Percentiles rank a stretch among this genome's conserved stretches.
These are phyloP conservation scores for Candida schatavii DNA, from an alignment of 805 yeast species.

Conservation along the genomic window DNA sequence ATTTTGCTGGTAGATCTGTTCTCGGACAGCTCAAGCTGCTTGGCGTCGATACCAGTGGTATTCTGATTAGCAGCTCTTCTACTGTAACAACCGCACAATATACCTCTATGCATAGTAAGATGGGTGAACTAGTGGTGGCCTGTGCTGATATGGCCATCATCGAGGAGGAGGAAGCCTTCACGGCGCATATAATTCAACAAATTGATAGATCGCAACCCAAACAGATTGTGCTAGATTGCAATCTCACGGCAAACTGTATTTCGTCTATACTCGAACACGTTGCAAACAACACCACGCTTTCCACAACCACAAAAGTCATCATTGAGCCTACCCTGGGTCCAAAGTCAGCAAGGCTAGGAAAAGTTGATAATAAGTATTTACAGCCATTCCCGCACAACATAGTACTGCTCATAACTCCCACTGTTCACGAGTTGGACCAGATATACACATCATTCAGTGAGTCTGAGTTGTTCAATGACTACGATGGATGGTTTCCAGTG, in stretches of 20 bases:
- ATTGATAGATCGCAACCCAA: conserved; percentile 44
- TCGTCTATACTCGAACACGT: conserved; percentile 30
- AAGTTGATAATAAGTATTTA: conserved; percentile 23
- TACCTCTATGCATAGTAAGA: conserved; percentile 57
- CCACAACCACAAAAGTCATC: conserved; percentile 36
- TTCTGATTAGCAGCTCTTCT: conserved; percentile 15
- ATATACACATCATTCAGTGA: conserved; percentile 50
- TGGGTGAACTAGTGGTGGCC: conserved; percentile 69
- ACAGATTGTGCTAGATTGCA: conserved; percentile 64
- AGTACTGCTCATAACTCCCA: conserved; percentile 62
- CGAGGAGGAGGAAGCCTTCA: conserved; percentile 49
- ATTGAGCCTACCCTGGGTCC: conserved; percentile 78
- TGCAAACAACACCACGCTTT: not conserved
- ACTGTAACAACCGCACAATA: conserved; percentile 61
- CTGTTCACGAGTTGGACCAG: conserved; percentile 55
- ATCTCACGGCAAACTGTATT: conserved; percentile 48
- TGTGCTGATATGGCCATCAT: conserved; percentile 82
- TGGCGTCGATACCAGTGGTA: conserved; percentile 38
- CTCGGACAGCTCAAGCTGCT: conserved; percentile 20
- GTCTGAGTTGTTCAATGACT: conserved; percentile 43
- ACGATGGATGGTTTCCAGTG: conserved; percentile 71
- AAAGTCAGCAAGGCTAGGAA: conserved; percentile 53
- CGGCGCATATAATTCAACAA: conserved; percentile 39
- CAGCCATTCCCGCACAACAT: conserved; percentile 47
- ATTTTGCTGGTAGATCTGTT: conserved; percentile 47